Base-by-base conservation (phyloP, 129 eudicot species). In the Saposhnikovia divaricata region DNA sequence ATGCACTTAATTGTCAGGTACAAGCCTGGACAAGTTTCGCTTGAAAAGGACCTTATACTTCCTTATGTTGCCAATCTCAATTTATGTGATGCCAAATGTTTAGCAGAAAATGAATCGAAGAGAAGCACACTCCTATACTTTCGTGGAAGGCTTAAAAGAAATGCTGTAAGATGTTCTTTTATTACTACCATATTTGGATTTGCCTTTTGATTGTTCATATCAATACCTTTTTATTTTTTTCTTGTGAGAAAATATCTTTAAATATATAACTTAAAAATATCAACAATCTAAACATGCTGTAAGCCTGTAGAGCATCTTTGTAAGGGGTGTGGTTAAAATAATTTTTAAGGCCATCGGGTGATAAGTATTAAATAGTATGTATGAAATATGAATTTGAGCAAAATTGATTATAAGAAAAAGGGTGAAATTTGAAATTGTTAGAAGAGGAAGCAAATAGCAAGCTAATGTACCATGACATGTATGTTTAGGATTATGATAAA, bases 101-200 rank as follows among this genome's bases (percentile, higher is more conserved):
- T 92, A 78, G 81, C 86, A 81, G 91, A 90, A 78, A 87, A 48
- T 51, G 84, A 84, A 76, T 80, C 97, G 31, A 92, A 80, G 86
- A 95, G 99, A 86, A 92, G 83, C 37, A 86, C 97, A 5, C 84
- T 95, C 85, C 85, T 95, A 25, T 95, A 83, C 83, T 92, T 95
- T 82, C 96, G 99, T 68, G 99, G 97, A 68, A 87, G 99, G 90
- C 96, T 95, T 78, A 95, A 95, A 88, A 90, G 99, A 88, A 95
- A 95, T 72, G 99, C 97, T 85, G 99, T 92, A 92, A 87, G 97
- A 74, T 72, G 74, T 80, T n/a, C 59, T 39, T 34, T 76, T 83
- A 42, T 46, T 42, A 59, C 15, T 68, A 47, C 40, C 68, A 84
- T 31, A 57, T 46, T 71, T n/a, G 16, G 37, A 79, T 78, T 76